Evolutionary conservation across 177 flowering plant genomes (phyloP).

Genomic region (Tripterygium wilfordii): DNA sequence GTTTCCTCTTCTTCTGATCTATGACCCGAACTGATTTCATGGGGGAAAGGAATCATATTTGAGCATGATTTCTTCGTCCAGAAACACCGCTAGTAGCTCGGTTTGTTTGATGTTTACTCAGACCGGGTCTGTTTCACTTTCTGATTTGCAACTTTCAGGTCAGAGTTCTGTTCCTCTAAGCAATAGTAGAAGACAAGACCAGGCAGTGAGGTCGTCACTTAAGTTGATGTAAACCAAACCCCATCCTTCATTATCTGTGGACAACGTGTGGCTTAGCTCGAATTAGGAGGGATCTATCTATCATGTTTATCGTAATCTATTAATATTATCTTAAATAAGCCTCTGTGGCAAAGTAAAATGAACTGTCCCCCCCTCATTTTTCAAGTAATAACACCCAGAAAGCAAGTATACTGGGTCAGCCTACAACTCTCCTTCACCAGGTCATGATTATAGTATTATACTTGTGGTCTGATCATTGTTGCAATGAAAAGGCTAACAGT

Average conservation of each 20-base stretch:
- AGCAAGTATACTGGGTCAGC: not conserved
- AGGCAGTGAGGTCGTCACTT: constrained; percentile 26
- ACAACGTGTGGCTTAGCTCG: constrained; percentile 4
- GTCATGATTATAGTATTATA: not conserved
- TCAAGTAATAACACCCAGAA: constrained; percentile 8
- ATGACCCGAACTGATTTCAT: constrained; percentile 21
- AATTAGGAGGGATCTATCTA: constrained; percentile 7
- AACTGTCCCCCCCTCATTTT: not conserved
- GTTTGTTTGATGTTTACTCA: constrained; percentile 28
- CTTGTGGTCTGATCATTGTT: not conserved
- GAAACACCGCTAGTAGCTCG: constrained; percentile 22
- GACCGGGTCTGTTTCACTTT: constrained; percentile 19
- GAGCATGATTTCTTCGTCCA: constrained; percentile 24
- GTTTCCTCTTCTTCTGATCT: constrained; percentile 27
- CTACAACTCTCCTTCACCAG: constrained; percentile 1
- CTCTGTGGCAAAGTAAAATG: constrained; percentile 3
- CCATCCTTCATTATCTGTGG: constrained; percentile 1
- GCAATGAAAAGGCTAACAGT: constrained; percentile 9
- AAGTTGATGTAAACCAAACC: constrained; percentile 9
- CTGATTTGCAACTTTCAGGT: constrained; percentile 24
- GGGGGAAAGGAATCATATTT: constrained; percentile 18
- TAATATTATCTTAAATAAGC: constrained; percentile 6
- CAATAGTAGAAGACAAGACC: constrained; percentile 28
- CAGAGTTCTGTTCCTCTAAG: constrained; percentile 26
- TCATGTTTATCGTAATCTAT: constrained; percentile 2